Evolutionary conservation across 495 filamentous ascomycete genomes (phyloP), one percentile per base, ranked within the genome.

Genomic region (Aspergillus campestris): DNA sequence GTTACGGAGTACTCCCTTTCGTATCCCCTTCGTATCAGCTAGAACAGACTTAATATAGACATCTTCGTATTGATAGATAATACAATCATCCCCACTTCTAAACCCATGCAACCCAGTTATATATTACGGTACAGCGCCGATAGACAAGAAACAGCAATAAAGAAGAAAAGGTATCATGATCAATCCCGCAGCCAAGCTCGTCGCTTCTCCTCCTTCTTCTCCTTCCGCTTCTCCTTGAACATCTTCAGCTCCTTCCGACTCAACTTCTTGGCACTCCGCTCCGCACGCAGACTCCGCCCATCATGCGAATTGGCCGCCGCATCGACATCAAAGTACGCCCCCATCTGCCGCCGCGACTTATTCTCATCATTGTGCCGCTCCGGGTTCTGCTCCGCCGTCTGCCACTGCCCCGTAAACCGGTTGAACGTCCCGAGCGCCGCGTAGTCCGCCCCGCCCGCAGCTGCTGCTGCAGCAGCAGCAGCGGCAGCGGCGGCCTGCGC

Each of bases 301-400:
- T 95, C 85, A 53, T 98, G 92, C 50, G 77, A 81, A 59, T 96
- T 96, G 1, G 94, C 94, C 14, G 90, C 91, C 8, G 89, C 87
- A 67, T 97, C 92, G n/a, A 97, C 92, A 57, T 97, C 94, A 58
- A 95, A 98, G 66, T 82, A 98, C 8, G 90, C 87, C 58, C 83
- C 83, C 86, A 97, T 86, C 72, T 97, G 92, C 38, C 94, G 74
- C 44, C 71, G 76, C 34, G 80, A 80, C 73, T 95, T 95, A 51
- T 87, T 87, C 62, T 92, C 89, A 57, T 96, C 92, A 52, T 83
- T 87, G 72, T 87, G 82, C 10, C 78, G 77, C 40, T 89, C 86
- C 2, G 94, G 82, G 4, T 68, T 81, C 48, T 81, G 70, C 7
- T 62, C 56, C 5, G 62, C 54, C 13, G 71, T 67, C 66, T 96